Base-by-base conservation (phyloP, 2,329 filamentous ascomycete species). In the Pestalotiopsis fici region DNA sequence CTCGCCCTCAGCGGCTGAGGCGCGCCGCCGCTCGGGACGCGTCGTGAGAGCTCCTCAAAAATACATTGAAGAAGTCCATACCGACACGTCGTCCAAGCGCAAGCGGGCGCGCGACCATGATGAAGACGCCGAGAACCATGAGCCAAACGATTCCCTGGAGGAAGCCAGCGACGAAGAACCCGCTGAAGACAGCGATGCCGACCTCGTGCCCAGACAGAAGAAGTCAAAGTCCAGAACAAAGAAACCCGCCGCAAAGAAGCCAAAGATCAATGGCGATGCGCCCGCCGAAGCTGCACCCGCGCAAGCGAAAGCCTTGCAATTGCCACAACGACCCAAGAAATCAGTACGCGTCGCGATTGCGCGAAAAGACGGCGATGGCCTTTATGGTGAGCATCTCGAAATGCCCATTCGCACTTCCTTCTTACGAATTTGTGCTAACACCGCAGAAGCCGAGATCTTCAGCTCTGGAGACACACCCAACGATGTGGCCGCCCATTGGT, bases 11-110 rank as follows among this genome's bases (percentile, higher is more conserved):
- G 82, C 84, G 69, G 79, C 82, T 68, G 82, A 83, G 75, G 83
- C 85, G 80, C 86, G 86, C 84, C 90, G 90, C 78, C 88, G 89
- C 71, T 92, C 90, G 47, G 88, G 89, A 88, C 89, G 89, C 87
- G 88, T 89, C 82, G 84, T 88, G 69, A 87, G 83, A 75, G 83
- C 82, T 43, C 88, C 88, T 59, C 78, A 85, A 75, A 90, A 90
- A 77, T 91, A 88, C 79, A 82, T 82, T 67, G 85, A 87, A 65
- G 85, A 90, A 69, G 23, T 72, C 73, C 23, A 75, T 74, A 64
- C 69, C 69, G 75, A 81, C 65, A 73, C 79, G 59, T 81, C 82
- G 55, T 76, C 83, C 62, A 91, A 90, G 79, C 86, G 89, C 77
- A 91, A 91, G 80, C 84, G 86, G 70, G 81, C 76, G 65, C 73